phyloP scores from a whole-genome alignment of 2,329 filamentous ascomycete genomes.

The Pleomassaria siparia region DNA sequence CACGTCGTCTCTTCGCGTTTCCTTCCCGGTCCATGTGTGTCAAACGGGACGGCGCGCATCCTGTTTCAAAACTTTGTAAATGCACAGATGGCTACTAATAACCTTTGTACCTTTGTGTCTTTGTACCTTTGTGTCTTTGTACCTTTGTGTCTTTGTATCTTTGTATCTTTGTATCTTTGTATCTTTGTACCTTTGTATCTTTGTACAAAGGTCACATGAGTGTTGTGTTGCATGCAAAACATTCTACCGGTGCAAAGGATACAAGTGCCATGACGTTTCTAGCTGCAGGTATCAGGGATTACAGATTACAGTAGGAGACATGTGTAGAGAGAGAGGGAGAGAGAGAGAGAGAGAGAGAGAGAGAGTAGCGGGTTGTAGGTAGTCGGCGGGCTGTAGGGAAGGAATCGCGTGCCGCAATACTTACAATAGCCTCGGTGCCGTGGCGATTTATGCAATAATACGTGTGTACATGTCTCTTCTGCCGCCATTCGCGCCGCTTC shows the following conservation, averaged over 20 bases:
- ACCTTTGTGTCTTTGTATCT: no score
- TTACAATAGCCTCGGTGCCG: background rate
- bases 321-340: no score
- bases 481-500: background rate
- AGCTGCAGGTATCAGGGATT: background rate
- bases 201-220: no score
- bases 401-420: background rate
- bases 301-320: no score
- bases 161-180: no score
- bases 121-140: no score
- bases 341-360: background rate
- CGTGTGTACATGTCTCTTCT: background rate
- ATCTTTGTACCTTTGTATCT: no score
- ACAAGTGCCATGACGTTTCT: background rate
- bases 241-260: no score
- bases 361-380: background rate
- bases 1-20: background rate
- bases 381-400: background rate
- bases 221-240: no score
- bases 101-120: no score
- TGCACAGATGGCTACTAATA: no score
- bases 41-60: background rate
- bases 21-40: background rate
- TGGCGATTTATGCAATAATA: background rate
- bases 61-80: background rate